A percentile compares a stretch with the other conserved stretches of the same genome.
These are phyloP conservation scores for Tuber borchii DNA, from an alignment of 495 filamentous ascomycete genomes.

Conservation along the genomic window DNA sequence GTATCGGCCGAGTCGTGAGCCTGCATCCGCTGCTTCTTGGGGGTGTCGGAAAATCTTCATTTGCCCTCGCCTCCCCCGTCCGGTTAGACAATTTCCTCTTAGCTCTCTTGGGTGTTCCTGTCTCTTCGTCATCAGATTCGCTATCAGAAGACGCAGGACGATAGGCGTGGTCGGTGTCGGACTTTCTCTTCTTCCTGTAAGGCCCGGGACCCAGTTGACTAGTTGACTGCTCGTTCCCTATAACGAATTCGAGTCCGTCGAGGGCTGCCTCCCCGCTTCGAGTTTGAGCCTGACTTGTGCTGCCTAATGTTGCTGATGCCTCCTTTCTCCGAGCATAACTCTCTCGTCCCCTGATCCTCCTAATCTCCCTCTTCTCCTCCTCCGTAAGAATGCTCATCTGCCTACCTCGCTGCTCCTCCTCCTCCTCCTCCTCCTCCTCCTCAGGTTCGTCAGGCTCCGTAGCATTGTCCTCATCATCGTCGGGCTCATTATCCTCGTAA, in stretches of 20 bases:
- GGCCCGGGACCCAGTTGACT: slow-evolving; percentile 5
- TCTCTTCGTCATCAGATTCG: slow-evolving; percentile 27
- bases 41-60: slow-evolving; percentile 12
- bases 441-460: slow-evolving; percentile 23
- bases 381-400: slow-evolving; percentile 13
- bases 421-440: slow-evolving; percentile 32
- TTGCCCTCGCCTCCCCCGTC: not conserved
- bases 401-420: slow-evolving; percentile 21
- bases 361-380: slow-evolving; percentile 20
- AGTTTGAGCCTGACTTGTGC: slow-evolving; percentile 14
- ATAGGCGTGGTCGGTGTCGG: slow-evolving; percentile 25
- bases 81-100: not conserved
- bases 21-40: slow-evolving; percentile 18
- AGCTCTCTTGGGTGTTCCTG: not conserved
- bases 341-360: slow-evolving; percentile 32
- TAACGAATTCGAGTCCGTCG: slow-evolving; percentile 8
- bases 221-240: slow-evolving; percentile 6
- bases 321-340: slow-evolving; percentile 35
- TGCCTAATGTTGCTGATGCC: slow-evolving; percentile 21
- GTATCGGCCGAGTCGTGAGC: slow-evolving; percentile 13
- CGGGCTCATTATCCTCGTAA: slow-evolving; percentile 3
- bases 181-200: slow-evolving; percentile 31
- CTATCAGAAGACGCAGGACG: slow-evolving; percentile 16
- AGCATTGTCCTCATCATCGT: slow-evolving; percentile 24
- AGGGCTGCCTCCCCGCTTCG: slow-evolving; percentile 12